Evolutionary conservation across 768 basidiomycete genomes (phyloP), one percentile per base, ranked within the genome.

Genomic region (Suillus lakei): DNA sequence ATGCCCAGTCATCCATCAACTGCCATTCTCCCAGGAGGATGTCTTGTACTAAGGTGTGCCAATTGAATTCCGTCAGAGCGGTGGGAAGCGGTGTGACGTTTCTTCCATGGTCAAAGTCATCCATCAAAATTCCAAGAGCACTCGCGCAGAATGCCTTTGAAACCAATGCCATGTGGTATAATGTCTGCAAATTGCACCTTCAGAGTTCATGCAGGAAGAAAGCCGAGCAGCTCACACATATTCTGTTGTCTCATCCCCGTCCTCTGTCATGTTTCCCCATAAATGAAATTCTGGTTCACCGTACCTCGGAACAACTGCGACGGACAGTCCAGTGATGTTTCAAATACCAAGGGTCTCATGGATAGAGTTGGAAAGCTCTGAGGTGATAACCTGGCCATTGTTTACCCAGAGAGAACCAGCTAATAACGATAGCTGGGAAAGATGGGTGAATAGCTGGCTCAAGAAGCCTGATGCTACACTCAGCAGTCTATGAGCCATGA

Each of bases 1-100:
- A 78, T 0, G 82, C 80, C 76, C 78, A 81, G n/a, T 75, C 67
- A 66, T 85, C 82, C 68, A 74, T 73, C 21, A 84, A 75, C 62
- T 68, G 59, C 83, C 84, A 85, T 15, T 73, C 65, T 21, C 66
- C 76, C 0, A 81, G 82, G 1, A 85, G 71, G 7, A 83, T 16
- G 46, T 81, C 79, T 30, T 54, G 65, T 50, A 83, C 38, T 65
- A 75, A 78, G 0, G 80, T 79, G 16, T 76, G 67, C 81, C 81
- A 83, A 5, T 67, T 73, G 13, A 83, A 63, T 59, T 75, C 70
- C 1, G 63, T 62, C 26, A 81, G 23, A 7, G 68, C 67, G 0
- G 62, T 23, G 0, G 82, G 82, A 3, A 83, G 73, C 9, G 72
- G 71, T 0, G 81, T 78, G 7, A 68, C 65, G 48, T 81, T 82